Conservation (phyloP, 768 basidiomycete species). For the Lactifluus volemus region DNA sequence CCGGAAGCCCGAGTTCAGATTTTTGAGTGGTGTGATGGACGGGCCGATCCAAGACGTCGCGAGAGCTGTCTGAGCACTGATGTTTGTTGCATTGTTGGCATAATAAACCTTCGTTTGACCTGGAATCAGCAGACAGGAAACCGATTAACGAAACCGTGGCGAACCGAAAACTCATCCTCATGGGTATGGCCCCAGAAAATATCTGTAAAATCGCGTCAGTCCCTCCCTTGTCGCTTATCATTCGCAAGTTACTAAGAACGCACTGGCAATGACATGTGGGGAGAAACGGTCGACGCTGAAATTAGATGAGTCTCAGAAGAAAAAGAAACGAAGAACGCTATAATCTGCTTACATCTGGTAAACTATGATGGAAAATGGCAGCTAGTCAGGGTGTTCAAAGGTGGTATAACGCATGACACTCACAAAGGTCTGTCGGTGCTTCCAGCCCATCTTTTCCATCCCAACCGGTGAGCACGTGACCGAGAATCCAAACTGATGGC, state of each 20-base stretch:
- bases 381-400: neutral
- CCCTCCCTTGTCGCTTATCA: conserved; percentile 4
- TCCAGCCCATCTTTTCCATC: conserved; percentile 58
- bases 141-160: conserved; percentile 6
- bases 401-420: conserved; percentile 21
- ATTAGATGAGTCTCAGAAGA: neutral
- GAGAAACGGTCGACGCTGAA: conserved; percentile 66
- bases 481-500: conserved; percentile 40
- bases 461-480: conserved; percentile 56
- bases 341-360: conserved; percentile 38
- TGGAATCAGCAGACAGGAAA: neutral
- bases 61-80: conserved; percentile 47
- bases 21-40: conserved; percentile 59
- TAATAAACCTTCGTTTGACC: conserved; percentile 49
- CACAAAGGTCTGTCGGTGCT: conserved; percentile 65
- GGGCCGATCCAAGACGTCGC: conserved; percentile 56
- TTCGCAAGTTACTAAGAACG: conserved; percentile 24
- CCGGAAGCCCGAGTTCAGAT: conserved; percentile 69
- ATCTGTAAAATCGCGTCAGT: conserved; percentile 30
- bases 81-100: conserved; percentile 57
- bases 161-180: conserved; percentile 60
- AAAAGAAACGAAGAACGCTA: neutral
- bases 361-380: conserved; percentile 24
- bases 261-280: conserved; percentile 69
- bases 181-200: conserved; percentile 78